Evolutionary conservation across 2,329 filamentous ascomycete species (phyloP).

Genomic region (Aspergillus calidoustus): DNA sequence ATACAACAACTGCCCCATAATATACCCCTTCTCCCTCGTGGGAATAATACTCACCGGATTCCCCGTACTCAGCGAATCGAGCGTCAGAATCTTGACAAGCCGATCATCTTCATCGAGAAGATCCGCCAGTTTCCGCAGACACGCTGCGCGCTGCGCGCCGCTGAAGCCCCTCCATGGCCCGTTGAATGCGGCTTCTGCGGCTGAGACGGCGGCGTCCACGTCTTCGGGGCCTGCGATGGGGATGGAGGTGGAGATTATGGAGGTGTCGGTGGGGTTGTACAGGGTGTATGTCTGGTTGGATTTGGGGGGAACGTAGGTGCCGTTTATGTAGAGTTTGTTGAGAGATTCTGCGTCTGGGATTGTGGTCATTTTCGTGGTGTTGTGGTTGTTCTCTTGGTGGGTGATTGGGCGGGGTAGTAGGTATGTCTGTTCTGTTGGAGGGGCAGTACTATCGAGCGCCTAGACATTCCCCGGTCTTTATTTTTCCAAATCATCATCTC

Average conservation of each 20-base stretch:
- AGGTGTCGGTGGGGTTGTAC: neutral
- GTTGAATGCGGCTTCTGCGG: slow-evolving; percentile 1
- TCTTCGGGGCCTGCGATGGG: slow-evolving; percentile 1
- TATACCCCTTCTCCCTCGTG: neutral
- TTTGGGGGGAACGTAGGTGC: neutral
- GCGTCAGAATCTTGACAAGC: neutral
- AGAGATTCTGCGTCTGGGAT: neutral
- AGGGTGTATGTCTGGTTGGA: neutral
- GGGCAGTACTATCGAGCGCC: neutral
- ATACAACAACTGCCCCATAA: neutral
- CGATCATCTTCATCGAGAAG: neutral
- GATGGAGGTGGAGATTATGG: neutral
- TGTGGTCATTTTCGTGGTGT: neutral
- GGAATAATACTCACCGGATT: slow-evolving; percentile 3
- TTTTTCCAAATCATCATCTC: neutral
- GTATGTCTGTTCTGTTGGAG: neutral
- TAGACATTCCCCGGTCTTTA: too few species aligned
- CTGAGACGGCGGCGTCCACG: neutral
- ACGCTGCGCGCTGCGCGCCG: neutral
- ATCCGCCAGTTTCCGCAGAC: neutral
- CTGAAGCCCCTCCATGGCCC: neutral
- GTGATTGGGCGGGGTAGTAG: neutral
- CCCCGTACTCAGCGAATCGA: slow-evolving; percentile 1
- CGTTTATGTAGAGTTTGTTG: slow-evolving; percentile 2
- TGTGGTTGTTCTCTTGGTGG: neutral